Evolutionary conservation across 352 stramenopile genomes (phyloP), one percentile per base, ranked within the genome.

Genomic region (Phytopythium boreale): DNA sequence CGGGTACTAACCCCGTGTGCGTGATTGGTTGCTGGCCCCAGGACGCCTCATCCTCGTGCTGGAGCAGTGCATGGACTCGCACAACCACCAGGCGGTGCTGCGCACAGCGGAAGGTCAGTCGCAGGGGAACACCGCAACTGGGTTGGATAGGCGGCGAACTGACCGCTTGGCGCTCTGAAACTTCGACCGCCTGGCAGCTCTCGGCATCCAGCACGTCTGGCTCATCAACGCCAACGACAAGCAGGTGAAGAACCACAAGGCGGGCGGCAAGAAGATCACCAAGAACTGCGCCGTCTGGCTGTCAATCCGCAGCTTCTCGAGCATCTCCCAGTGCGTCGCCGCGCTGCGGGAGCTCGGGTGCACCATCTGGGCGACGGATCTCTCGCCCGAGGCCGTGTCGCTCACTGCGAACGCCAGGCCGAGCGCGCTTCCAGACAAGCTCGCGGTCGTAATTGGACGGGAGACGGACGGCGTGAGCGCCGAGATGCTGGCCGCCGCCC

Each of bases 141-240:
- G n/a, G n/a, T n/a, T n/a, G n/a, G n/a, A n/a, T n/a, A n/a, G n/a
- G n/a, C 17, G 20, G 15, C 20, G 44, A 6, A 29, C 47, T 20
- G 47, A 34, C 22, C 4, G 51, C 15, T 14, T 31, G 19, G 4
- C 6, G 1, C 46, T 26, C 46, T 53, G n/a, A 20, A 29, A 17
- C 8, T 1, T 10, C 19, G n/a, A 14, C 20, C n/a, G 37, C 84
- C 2, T 70, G 87, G 56, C 43, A 71, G 90, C 90, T 22, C 70
- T 98, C 43, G 95, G 95, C n/a, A 80, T 98, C 7, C 93, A 98
- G 79, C 77, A 97, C 68, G 89, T 98, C 27, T 98, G 80, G 80
- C 74, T 91, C 61, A 82, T 90, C 62, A 72, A 81, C 44, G 62
- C 81, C 56, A 91, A 91, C 58, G 70, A 79, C 58, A 70, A 73